These are phyloP conservation scores for Lagenidium giganteum DNA, from an alignment of 352 stramenopile species.

Conservation along the genomic window DNA sequence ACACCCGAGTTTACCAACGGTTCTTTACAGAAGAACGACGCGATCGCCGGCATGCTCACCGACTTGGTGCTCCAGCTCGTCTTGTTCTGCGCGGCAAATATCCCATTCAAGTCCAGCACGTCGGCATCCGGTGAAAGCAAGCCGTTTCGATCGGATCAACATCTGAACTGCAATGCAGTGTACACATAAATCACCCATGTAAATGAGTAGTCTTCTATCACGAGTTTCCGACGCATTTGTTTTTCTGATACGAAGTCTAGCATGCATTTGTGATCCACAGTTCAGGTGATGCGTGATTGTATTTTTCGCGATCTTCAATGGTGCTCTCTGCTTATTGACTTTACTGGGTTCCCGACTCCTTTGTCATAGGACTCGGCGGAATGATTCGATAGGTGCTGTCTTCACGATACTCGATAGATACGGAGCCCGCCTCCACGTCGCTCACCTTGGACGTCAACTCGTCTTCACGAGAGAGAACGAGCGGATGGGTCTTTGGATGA, in stretches of 20 bases:
- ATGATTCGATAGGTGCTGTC: neutral
- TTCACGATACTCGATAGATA: no score
- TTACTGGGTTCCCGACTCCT: neutral
- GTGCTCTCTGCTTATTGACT: neutral
- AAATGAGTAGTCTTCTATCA: neutral
- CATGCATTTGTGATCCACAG: no score
- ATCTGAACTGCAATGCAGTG: neutral
- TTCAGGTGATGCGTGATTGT: no score
- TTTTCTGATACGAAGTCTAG: no score
- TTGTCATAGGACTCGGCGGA: neutral
- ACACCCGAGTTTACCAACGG: constrained; percentile 4
- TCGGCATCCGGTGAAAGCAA: neutral
- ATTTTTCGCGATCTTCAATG: neutral
- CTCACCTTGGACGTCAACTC: no score
- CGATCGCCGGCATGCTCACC: constrained; percentile 3
- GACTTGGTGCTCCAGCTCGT: constrained; percentile 10
- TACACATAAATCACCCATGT: neutral
- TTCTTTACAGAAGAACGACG: neutral
- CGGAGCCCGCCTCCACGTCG: no score
- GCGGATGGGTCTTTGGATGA: constrained; percentile 35
- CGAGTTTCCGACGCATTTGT: no score
- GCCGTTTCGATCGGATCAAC: neutral
- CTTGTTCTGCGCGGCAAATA: constrained; percentile 9
- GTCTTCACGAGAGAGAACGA: neutral
- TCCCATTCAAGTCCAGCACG: neutral